Percentiles rank a stretch among this genome's conserved stretches.
Conservation (phyloP, 345 rosid species). For the Noccaea caerulescens region DNA sequence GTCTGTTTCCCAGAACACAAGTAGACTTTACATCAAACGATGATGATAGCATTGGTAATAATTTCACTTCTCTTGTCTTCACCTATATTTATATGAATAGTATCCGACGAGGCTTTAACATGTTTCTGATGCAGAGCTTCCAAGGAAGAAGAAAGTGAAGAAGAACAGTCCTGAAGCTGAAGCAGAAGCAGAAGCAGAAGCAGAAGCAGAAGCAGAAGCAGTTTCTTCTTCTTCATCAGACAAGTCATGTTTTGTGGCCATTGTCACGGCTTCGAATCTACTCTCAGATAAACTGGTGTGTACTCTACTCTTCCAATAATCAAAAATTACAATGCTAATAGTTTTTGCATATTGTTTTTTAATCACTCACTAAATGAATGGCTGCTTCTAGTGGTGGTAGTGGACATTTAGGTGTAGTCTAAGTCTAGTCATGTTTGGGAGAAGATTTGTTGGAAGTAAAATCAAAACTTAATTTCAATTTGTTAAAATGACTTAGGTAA, state of each 20-base stretch:
- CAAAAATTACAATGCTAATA: too few relatives aligned
- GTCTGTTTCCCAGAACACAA: not conserved
- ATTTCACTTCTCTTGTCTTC: too few relatives aligned
- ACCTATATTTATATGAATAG: too few relatives aligned
- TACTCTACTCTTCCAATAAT: too few relatives aligned
- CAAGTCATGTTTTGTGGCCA: conserved; percentile 2
- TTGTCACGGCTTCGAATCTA: conserved; percentile 18
- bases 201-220: not conserved
- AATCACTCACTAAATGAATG: not conserved
- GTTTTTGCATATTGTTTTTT: not conserved
- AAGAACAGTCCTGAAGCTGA: not conserved
- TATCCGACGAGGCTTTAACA: too few relatives aligned
- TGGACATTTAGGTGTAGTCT: too few relatives aligned
- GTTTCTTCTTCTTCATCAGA: conserved; percentile 2
- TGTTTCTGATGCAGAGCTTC: conserved; percentile 1
- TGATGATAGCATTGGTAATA: not conserved
- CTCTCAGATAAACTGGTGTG: conserved; percentile 6
- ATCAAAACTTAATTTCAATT: too few relatives aligned
- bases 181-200: not conserved
- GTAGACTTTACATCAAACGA: not conserved
- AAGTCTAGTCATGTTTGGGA: too few relatives aligned
- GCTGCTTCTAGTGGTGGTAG: not conserved
- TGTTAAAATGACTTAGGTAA: not conserved
- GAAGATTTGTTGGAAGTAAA: too few relatives aligned
- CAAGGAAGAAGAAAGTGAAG: conserved; percentile 1